A percentile compares a stretch with the other conserved stretches of the same genome.
These are phyloP conservation scores for Haplosporangium sp. DNA, from an alignment of 371 early-diverging fungal species.

Conservation along the genomic window DNA sequence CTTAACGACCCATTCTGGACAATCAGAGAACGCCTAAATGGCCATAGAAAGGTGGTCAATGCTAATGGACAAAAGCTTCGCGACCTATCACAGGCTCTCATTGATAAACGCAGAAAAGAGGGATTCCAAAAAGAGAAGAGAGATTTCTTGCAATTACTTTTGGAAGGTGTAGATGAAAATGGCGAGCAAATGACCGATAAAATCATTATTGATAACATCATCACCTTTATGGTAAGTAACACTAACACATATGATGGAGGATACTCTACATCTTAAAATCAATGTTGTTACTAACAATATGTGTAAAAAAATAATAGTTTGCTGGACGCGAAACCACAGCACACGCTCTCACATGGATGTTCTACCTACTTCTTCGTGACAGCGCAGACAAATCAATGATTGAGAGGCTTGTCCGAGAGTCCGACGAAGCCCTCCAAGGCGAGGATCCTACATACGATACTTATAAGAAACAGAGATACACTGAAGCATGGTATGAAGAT, in stretches of 20 bases:
- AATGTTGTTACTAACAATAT: no score
- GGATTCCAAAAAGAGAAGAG: slow-evolving; percentile 48
- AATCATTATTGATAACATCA: slow-evolving; percentile 66
- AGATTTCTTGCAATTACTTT: slow-evolving; percentile 69
- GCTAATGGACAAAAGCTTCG: slow-evolving; percentile 2
- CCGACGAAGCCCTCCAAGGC: slow-evolving; percentile 24
- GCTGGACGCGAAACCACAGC: slow-evolving; percentile 82
- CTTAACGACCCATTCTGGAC: slow-evolving; percentile 28
- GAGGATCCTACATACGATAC: slow-evolving; percentile 28
- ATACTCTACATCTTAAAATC: no score
- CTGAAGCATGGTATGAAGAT: slow-evolving; percentile 37
- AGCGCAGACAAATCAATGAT: slow-evolving; percentile 8
- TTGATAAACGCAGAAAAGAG: slow-evolving; percentile 23
- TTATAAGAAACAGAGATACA: slow-evolving; percentile 34
- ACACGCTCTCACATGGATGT: slow-evolving; percentile 74
- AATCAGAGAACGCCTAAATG: slow-evolving; percentile 19
- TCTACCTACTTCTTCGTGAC: slow-evolving; percentile 60
- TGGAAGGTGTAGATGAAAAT: slow-evolving; percentile 63
- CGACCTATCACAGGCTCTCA: not conserved
- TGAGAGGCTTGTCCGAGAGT: slow-evolving; percentile 12
- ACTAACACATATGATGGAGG: not conserved
- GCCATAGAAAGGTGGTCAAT: slow-evolving; percentile 1
- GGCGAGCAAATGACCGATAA: slow-evolving; percentile 61
- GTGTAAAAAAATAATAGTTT: slow-evolving; percentile 18
- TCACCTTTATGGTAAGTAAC: slow-evolving; percentile 64